Evolutionary conservation across 805 yeast species (phyloP).

Genomic region (Starmera dryadoides): DNA sequence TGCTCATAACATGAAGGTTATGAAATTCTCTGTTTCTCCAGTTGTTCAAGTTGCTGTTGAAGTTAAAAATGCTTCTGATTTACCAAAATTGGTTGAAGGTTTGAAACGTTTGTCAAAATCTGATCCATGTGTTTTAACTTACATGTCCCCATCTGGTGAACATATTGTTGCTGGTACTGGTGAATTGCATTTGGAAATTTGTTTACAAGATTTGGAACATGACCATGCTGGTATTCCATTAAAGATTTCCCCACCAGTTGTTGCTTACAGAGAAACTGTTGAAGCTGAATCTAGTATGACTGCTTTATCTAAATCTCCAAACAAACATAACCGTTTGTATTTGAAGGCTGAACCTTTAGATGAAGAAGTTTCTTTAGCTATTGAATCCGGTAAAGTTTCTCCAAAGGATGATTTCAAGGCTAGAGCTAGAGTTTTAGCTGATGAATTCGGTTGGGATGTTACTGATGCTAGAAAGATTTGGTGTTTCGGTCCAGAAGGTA

Average conservation of each 20-base stretch:
- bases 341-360: conserved; percentile 93
- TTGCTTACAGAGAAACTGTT: conserved; percentile 98
- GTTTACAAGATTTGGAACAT: conserved; percentile 90
- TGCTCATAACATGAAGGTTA: conserved; percentile 99
- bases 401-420: conserved; percentile 98
- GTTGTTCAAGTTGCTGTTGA: conserved; percentile 99
- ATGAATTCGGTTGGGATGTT: conserved; percentile 99
- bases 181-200: conserved; percentile 98
- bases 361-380: conserved; percentile 89
- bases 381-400: conserved; percentile 85
- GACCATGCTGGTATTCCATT: conserved; percentile 99
- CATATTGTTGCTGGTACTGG: conserved; percentile 99
- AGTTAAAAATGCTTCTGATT: conserved; percentile 98
- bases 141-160: conserved; percentile 94
- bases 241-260: conserved; percentile 96
- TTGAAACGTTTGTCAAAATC: conserved; percentile 99
- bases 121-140: conserved; percentile 94
- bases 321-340: conserved; percentile 99
- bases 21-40: conserved; percentile 99
- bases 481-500: conserved; percentile 99
- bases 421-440: conserved; percentile 98
- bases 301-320: conserved; percentile 98
- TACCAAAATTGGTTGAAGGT: conserved; percentile 99
- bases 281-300: conserved; percentile 87
- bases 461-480: conserved; percentile 99